Evolutionary conservation across 1,139 yeast genomes (phyloP).

Genomic region (Hyphopichia wangnamkhiaoensis): DNA sequence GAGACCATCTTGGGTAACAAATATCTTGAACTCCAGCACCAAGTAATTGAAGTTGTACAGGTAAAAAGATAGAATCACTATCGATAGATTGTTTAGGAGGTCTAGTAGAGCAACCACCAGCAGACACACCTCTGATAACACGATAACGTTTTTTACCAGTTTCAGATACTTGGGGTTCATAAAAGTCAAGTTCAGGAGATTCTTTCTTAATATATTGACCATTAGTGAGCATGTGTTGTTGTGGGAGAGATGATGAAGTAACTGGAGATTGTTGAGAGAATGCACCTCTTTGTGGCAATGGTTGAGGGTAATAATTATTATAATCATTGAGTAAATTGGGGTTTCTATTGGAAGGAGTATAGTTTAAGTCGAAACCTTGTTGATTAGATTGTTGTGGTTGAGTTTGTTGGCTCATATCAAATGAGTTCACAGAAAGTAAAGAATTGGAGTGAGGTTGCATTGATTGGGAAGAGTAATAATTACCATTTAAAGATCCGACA

Average conservation of each 20-base stretch:
- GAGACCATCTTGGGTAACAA: constrained; percentile 53
- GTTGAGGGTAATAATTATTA: constrained; percentile 1
- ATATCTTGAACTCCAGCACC: constrained; percentile 49
- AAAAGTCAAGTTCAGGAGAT: constrained; percentile 3
- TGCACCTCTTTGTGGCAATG: neutral
- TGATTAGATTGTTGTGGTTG: neutral
- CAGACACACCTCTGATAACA: constrained; percentile 56
- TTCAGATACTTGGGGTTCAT: constrained; percentile 4
- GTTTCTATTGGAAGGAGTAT: constrained; percentile 1
- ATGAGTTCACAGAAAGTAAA: constrained; percentile 4
- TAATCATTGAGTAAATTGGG: neutral
- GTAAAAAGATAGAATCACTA: constrained; percentile 36
- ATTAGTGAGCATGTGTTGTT: neutral
- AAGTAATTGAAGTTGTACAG: constrained; percentile 46
- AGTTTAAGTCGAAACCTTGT: neutral
- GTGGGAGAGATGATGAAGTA: neutral
- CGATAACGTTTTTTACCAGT: constrained; percentile 30
- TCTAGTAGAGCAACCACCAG: constrained; percentile 58
- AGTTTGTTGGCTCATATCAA: neutral
- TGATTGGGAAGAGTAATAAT: constrained; percentile 1
- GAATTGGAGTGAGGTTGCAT: neutral
- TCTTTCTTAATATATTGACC: constrained; percentile 5
- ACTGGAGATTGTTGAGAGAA: neutral
- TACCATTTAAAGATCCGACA: neutral
- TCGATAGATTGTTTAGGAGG: constrained; percentile 51